Base-by-base conservation (phyloP, 345 rosid genomes). In the Sonneratia caseolaris region DNA sequence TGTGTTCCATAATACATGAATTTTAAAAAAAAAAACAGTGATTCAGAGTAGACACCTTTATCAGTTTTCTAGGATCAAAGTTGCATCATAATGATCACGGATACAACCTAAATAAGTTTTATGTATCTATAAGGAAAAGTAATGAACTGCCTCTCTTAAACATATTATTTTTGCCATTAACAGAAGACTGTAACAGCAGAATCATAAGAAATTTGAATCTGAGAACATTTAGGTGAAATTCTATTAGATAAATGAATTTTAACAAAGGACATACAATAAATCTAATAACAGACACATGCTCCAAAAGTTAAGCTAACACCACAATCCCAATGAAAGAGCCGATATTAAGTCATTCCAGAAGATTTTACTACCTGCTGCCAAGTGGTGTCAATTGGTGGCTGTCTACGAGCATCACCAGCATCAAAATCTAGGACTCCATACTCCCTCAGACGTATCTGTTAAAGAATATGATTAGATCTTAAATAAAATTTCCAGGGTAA, bases 361-460 rank as follows among this genome's bases (percentile, higher is more conserved):
- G 64, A 36, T 45, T 73, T 59, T 51, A 79, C 72, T 73, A 96
- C 99, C 97, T 92, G 98, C 86, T 96, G 98, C 99, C 99, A 96
- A 64, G 95, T 91, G 59, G 99, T 96, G 81, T 96, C 99, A 74
- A 92, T 88, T 12, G 99, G 98, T 74, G 99, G 99, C 84, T 92
- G 99, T 82, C 97, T 87, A 74, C 86, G 96, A 69, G 85, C 79
- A 81, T 96, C 98, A 67, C 85, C 81, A 11, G 91, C 85, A 79
- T 92, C 98, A 76, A 96, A 96, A 88, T 96, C 98, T 69, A 96
- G 84, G 75, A 78, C 76, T 69, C 99, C 99, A 75, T 90, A 96
- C 80, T 92, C 99, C 80, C 97, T 89, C 74, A 92, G 82, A 70
- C 98, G 97, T 73, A 96, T 88, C 98, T 96, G 86, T 72, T 73